Base-by-base conservation (phyloP, 2,329 filamentous ascomycete species). In the Paracorniculantispora psalliotae region DNA sequence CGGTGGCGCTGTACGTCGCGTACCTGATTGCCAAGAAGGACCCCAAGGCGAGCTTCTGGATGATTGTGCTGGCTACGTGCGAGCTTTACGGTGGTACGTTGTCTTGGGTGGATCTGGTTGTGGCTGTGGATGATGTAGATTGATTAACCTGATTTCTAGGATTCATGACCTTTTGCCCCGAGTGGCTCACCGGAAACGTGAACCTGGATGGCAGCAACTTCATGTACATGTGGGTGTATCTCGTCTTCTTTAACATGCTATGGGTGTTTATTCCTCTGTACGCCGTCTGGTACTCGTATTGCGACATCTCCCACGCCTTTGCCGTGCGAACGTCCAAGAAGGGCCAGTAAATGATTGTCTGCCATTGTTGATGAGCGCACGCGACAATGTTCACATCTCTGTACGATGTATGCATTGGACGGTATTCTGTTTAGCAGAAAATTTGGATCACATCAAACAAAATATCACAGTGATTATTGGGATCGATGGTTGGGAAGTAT, bases 101-200 rank as follows among this genome's bases (percentile, higher is more conserved):
- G n/a, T n/a, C n/a, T n/a, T n/a, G n/a, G n/a, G n/a, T n/a, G n/a
- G n/a, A n/a, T n/a, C n/a, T n/a, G 25, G 12, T 8, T 25, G n/a
- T 15, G 21, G 35, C 47, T 4, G 28, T 10, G 23, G 6, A 13
- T 5, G 23, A 47, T 12, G 15, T 33, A 58, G 39, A 58, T 43
- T 48, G 26, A 13, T 35, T 43, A 12, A 56, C 21, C 15, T 12
- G 17, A 23, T 15, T 6, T 10, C n/a, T 41, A 84, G 82, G 85
- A 19, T 89, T 85, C 73, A 88, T 89, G 82, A 89, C 86, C 0
- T 89, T 89, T 68, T 85, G 81, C 71, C 86, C 86, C 13, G 86
- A 89, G 72, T 89, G 86, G 86, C 73, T 89, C 13, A 82, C 79
- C 2, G 80, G 79, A 54, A 88, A 80, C 68, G 67, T 79, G 63